These are phyloP conservation scores for Verticillium nonalfalfae DNA, from an alignment of 2,329 filamentous ascomycete species.

Conservation along the genomic window DNA sequence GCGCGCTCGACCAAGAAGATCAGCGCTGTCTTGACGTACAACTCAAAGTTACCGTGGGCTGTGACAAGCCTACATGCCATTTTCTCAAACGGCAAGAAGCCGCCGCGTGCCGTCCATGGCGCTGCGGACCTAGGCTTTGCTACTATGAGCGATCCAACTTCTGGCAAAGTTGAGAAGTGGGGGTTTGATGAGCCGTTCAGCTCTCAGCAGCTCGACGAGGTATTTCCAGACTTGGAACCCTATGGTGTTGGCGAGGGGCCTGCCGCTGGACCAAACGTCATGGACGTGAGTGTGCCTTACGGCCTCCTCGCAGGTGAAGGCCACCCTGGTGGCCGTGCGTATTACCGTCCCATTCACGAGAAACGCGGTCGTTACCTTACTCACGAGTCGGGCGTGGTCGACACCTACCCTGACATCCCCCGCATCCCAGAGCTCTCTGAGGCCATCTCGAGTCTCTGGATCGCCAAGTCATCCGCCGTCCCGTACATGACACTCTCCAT, in stretches of 20 bases:
- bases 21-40: conserved; percentile 76
- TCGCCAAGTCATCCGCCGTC: conserved; percentile 73
- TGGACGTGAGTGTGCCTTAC: conserved; percentile 84
- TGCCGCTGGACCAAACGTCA: conserved; percentile 73
- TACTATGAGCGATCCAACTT: conserved; percentile 75
- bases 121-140: conserved; percentile 70
- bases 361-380: conserved; percentile 70
- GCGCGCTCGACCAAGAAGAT: conserved; percentile 54
- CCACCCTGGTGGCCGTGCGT: conserved; percentile 73
- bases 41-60: conserved; percentile 72
- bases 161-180: conserved; percentile 74
- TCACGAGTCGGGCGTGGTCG: conserved; percentile 51
- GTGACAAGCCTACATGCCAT: conserved; percentile 75
- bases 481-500: conserved; percentile 68
- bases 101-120: conserved; percentile 77
- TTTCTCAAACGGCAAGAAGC: conserved; percentile 66
- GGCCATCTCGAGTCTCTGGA: conserved; percentile 76
- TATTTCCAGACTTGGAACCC: conserved; percentile 64
- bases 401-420: conserved; percentile 68
- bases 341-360: conserved; percentile 70
- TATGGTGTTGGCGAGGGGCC: conserved; percentile 77
- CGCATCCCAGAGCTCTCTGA: conserved; percentile 64
- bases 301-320: conserved; percentile 83
- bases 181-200: conserved; percentile 69
- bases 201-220: conserved; percentile 72